These are phyloP conservation scores for Trichocomaceae sp. DNA, from an alignment of 2,329 filamentous ascomycete genomes.

Conservation along the genomic window DNA sequence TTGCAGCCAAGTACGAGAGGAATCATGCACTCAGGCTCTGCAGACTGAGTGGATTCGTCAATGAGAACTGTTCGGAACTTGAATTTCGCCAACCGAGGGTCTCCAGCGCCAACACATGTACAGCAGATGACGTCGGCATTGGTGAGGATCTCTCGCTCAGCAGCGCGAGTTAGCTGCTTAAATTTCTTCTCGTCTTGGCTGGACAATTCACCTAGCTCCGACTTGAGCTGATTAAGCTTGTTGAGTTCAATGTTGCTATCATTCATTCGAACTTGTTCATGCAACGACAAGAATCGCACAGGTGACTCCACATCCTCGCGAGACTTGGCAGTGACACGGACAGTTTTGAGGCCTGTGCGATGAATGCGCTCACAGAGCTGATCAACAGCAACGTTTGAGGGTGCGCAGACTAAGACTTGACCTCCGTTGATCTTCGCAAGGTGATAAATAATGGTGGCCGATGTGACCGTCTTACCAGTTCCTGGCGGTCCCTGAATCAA, in stretches of 20 bases:
- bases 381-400: constrained; percentile 96
- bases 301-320: constrained; percentile 98
- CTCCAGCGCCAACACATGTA: constrained; percentile 94
- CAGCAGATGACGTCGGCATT: constrained; percentile 98
- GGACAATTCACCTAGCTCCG: constrained; percentile 80
- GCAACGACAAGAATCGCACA: constrained; percentile 87
- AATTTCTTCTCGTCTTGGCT: constrained; percentile 98
- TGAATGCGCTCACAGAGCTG: constrained; percentile 97
- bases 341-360: constrained; percentile 87
- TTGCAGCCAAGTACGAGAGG: constrained; percentile 95
- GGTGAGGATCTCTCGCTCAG: constrained; percentile 87
- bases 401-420: constrained; percentile 91
- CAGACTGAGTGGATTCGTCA: constrained; percentile 96
- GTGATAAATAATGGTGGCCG: constrained; percentile 97
- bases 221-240: constrained; percentile 90
- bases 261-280: constrained; percentile 96
- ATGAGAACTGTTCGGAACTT: constrained; percentile 98
- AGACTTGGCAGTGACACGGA: constrained; percentile 96
- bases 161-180: constrained; percentile 87
- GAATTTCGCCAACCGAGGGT: constrained; percentile 90
- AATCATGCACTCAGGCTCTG: constrained; percentile 98
- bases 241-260: constrained; percentile 90
- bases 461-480: constrained; percentile 97
- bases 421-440: constrained; percentile 90
- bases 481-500: constrained; percentile 95